Evolutionary conservation across 2,329 filamentous ascomycete genomes (phyloP).

Genomic region (Apiospora kogelbergensis): DNA sequence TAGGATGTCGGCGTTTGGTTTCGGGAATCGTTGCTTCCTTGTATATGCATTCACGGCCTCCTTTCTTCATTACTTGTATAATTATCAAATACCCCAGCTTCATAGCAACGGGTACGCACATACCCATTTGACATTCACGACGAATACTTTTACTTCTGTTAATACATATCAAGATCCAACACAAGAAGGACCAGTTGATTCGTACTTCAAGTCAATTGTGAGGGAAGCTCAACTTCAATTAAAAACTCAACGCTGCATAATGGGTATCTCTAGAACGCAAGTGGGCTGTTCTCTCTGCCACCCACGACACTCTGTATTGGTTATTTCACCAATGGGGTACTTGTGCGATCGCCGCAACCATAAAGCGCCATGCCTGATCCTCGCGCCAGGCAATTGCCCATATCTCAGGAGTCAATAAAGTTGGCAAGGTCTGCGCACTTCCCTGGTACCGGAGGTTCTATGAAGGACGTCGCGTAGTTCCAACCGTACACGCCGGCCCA

Average conservation of each 20-base stretch:
- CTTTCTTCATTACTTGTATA: not conserved
- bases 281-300: not conserved
- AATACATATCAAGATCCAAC: not conserved
- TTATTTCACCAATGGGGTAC: not conserved
- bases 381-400: not conserved
- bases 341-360: not conserved
- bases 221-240: no score
- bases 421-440: conserved; percentile 6
- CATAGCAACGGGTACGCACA: not conserved
- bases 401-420: not conserved
- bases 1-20: not conserved
- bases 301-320: not conserved
- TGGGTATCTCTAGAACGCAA: not conserved
- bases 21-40: not conserved
- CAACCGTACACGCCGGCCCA: conserved; percentile 24
- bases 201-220: no score
- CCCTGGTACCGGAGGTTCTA: conserved; percentile 19
- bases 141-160: not conserved
- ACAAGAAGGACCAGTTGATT: no score
- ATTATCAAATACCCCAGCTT: not conserved
- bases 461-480: conserved; percentile 24
- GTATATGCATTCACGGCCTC: not conserved
- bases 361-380: not conserved
- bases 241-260: not conserved
- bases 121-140: not conserved